Percentiles rank a stretch among this genome's conserved stretches.
Conservation (phyloP, 2,329 filamentous ascomycete genomes). For the Alternaria sp. region DNA sequence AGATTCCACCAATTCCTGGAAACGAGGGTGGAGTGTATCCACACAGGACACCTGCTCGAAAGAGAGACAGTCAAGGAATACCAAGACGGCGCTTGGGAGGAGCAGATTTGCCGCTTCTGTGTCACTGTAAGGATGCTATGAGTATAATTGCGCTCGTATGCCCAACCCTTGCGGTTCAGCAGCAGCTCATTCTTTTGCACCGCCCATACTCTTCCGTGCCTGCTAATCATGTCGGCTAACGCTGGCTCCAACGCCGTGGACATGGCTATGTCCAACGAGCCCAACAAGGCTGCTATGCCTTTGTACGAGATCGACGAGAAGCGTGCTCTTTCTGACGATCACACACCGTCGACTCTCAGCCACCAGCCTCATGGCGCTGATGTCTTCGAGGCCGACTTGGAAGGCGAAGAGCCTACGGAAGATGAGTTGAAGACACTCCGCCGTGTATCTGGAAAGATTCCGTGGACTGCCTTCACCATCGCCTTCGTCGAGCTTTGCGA, state of each 20-base stretch:
- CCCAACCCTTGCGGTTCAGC: conserved; percentile 5
- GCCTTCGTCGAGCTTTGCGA: conserved; percentile 78
- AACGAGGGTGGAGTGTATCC: conserved; percentile 2
- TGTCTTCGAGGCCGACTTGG: conserved; percentile 43
- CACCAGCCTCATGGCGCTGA: conserved; percentile 21
- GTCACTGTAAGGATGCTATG: not conserved
- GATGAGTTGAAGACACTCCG: conserved; percentile 68
- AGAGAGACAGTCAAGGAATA: conserved; percentile 27
- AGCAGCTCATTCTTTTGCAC: conserved; percentile 14
- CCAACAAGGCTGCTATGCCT: conserved; percentile 36
- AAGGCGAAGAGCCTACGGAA: conserved; percentile 59
- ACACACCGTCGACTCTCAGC: conserved; percentile 24
- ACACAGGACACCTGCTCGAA: conserved; percentile 21
- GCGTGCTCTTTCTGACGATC: conserved; percentile 30
- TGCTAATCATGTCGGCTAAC: conserved; percentile 37
- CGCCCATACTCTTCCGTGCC: not conserved
- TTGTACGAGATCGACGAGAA: conserved; percentile 44
- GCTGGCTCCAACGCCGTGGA: conserved; percentile 42
- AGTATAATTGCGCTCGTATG: conserved; percentile 20
- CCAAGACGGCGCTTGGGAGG: conserved; percentile 22
- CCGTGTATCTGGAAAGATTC: conserved; percentile 69
- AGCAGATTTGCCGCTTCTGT: conserved; percentile 15
- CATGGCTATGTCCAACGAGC: conserved; percentile 46
- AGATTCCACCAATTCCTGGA: not conserved
- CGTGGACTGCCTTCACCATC: conserved; percentile 71